Conservation (phyloP, 768 basidiomycete species). For the Tulasnella sp. region DNA sequence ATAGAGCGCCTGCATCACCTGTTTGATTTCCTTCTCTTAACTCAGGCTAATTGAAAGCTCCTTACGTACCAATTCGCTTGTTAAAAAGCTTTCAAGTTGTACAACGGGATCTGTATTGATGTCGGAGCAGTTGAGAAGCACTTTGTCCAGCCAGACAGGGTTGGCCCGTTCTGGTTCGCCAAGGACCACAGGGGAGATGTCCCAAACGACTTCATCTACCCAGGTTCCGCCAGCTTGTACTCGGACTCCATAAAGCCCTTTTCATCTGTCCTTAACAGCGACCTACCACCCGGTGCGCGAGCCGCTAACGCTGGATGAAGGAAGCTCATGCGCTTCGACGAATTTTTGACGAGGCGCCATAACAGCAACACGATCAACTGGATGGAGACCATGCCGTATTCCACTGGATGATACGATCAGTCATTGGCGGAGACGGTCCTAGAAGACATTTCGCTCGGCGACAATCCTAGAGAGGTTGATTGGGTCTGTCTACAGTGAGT, state of each 20-base stretch:
- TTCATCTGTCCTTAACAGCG: not conserved
- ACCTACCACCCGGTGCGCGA: not conserved
- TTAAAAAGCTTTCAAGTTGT: not conserved
- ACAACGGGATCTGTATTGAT: not conserved
- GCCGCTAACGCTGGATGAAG: not conserved
- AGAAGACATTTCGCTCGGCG: not conserved
- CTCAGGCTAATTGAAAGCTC: too few species aligned
- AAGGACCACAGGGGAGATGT: not conserved
- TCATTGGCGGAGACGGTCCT: not conserved
- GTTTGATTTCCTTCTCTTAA: too few species aligned
- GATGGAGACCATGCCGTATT: too few species aligned
- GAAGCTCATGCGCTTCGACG: not conserved
- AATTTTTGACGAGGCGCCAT: conserved; percentile 1
- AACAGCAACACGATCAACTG: too few species aligned
- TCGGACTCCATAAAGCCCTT: not conserved
- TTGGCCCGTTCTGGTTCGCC: not conserved
- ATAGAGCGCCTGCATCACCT: too few species aligned
- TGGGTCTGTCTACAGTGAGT: conserved; percentile 25
- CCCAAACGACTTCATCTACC: not conserved
- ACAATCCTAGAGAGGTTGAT: not conserved
- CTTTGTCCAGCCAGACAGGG: not conserved
- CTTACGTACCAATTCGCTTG: not conserved
- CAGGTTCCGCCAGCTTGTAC: not conserved
- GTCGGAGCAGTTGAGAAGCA: not conserved
- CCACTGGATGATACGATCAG: conserved; percentile 1